Base-by-base conservation (phyloP, 768 basidiomycete species). In the Lyophyllum atratum region DNA sequence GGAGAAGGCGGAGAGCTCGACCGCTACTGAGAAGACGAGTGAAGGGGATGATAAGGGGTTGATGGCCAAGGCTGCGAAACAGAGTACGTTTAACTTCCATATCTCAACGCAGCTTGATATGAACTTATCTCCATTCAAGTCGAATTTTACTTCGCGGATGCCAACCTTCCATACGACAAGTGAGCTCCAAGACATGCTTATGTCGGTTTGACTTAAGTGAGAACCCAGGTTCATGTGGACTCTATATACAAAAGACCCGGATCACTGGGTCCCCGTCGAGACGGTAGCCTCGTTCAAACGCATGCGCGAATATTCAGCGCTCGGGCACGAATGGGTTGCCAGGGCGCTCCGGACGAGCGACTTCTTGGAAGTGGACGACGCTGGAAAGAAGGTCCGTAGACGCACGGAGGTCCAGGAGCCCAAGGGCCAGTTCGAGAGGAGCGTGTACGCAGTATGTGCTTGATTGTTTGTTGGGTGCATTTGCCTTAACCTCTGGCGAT, bases 131-230 rank as follows among this genome's bases (percentile, higher is more conserved):
- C 17, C 52, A 5, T 40, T 37, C 7, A 54, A 97, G 95, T 96
- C 66, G 92, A 95, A 69, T 98, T 97, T 73, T 97, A 98, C 78
- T 95, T 98, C 74, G 91, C 91, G 50, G 94, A 96, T 72, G 83
- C 93, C n/a, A 97, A 98, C 73, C 83, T 98, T 52, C 95, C 95
- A 1, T 94, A 84, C 61, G 92, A 94, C 80, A 90, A 85, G 89
- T 89, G 65, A 25, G 80, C 55, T 15, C 11, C 17, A 31, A 22
- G 21, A 31, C 14, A 47, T 26, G n/a, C 28, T 45, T 15, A 17
- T 58, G 24, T 21, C 17, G 21, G 17, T 12, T 56, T 29, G 21
- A 42, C 24, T 34, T 51, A 51, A 29, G n/a, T 28, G 46, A 12
- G 17, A 11, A 15, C 14, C 5, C 25, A 94, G 93, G 75, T 97